Percentiles rank a stretch among this genome's conserved stretches.
Conservation (phyloP, 2,329 filamentous ascomycete species). For the Verticillium zaregamsianum region DNA sequence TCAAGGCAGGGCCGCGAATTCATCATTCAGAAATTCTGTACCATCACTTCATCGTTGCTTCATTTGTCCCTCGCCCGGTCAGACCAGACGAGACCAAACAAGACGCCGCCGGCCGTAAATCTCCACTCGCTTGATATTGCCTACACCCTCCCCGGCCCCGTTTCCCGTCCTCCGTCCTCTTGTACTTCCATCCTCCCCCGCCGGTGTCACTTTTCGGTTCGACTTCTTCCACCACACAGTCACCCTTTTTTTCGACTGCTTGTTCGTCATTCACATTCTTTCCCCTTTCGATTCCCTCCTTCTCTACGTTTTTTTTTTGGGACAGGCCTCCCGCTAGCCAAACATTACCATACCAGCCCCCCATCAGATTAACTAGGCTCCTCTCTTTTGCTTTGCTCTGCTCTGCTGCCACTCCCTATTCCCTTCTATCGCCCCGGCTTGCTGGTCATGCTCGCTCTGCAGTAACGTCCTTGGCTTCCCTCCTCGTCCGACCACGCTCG, state of each 20-base stretch:
- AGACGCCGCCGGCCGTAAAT: not conserved
- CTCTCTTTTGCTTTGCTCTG: not conserved
- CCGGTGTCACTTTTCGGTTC: not conserved
- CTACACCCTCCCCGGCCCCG: not conserved
- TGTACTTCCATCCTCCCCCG: not conserved
- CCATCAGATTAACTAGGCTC: not conserved
- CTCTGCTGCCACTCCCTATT: not conserved
- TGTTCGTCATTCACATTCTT: not conserved
- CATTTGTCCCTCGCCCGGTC: not conserved
- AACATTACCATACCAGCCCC: not conserved
- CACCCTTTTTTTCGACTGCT: not conserved
- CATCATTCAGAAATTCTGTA: not conserved
- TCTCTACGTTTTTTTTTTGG: not conserved
- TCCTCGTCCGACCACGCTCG: not conserved
- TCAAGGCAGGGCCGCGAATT: not conserved
- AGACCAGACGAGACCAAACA: not conserved
- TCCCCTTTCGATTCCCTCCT: not conserved
- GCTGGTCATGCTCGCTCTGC: conserved; percentile 1
- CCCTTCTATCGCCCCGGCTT: not conserved
- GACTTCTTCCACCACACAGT: not conserved
- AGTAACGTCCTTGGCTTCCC: not conserved
- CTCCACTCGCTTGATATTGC: not conserved
- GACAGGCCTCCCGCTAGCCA: not conserved
- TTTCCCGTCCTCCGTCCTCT: not conserved
- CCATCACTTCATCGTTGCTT: not conserved